Percentiles rank a stretch among this genome's conserved stretches.
phyloP scores from a whole-genome alignment of 257 asterid genomes.

The Solanum virginianum region DNA sequence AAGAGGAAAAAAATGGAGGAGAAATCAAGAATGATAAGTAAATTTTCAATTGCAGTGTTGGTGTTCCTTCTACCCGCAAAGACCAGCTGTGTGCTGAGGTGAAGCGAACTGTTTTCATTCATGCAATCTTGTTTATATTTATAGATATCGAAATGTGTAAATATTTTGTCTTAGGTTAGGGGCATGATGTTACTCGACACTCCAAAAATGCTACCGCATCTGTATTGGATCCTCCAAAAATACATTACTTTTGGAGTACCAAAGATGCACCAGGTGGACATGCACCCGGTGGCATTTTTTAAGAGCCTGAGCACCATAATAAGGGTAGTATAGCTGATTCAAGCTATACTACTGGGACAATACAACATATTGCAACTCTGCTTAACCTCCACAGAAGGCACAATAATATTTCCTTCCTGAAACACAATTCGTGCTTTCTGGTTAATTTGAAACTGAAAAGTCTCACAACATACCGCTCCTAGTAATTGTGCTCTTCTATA shows the following conservation, averaged over 20 bases:
- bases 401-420: background rate
- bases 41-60: background rate
- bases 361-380: background rate
- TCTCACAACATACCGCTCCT: slow-evolving; percentile 62
- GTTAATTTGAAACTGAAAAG: background rate
- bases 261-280: background rate
- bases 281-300: background rate
- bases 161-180: background rate
- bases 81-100: background rate
- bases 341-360: background rate
- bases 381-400: background rate
- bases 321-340: background rate
- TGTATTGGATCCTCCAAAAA: background rate
- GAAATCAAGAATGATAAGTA: background rate
- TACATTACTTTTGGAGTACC: background rate
- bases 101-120: background rate
- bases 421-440: background rate
- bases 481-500: slow-evolving; percentile 69
- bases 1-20: background rate
- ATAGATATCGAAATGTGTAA: background rate
- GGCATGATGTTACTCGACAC: background rate
- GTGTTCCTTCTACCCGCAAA: background rate
- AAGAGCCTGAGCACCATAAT: background rate
- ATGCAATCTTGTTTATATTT: background rate
- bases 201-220: background rate